Percentiles rank a stretch among this genome's conserved stretches.
Evolutionary conservation across 192 early-diverging fungal species (phyloP).

Genomic region (Funneliformis mosseae): DNA sequence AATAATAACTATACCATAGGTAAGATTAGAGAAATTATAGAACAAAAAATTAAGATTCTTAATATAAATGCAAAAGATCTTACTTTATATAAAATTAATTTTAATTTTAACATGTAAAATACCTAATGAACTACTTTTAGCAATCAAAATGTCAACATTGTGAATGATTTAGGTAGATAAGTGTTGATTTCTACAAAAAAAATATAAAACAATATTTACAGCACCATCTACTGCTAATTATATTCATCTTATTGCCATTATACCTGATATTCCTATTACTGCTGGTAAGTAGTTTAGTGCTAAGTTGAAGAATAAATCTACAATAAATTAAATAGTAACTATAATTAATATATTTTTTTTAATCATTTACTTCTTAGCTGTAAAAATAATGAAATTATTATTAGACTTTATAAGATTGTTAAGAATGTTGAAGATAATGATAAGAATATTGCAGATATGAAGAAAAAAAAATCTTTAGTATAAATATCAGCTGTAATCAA

Average conservation of each 20-base stretch:
- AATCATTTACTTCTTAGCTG: not conserved
- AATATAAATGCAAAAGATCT: too few relatives aligned
- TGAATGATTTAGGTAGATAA: not conserved
- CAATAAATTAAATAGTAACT: not conserved
- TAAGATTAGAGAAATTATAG: too few relatives aligned
- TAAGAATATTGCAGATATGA: too few relatives aligned
- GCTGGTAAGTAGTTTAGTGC: not conserved
- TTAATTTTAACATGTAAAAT: not conserved
- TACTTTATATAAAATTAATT: not conserved
- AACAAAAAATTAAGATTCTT: too few relatives aligned
- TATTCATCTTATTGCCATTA: not conserved
- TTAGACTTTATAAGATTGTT: not conserved
- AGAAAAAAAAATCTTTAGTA: not conserved
- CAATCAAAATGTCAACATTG: not conserved
- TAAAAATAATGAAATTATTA: not conserved
- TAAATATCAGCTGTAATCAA: not conserved
- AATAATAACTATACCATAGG: too few relatives aligned
- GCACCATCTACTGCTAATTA: too few relatives aligned
- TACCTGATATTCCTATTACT: not conserved
- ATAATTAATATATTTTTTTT: not conserved
- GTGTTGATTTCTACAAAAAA: too few relatives aligned
- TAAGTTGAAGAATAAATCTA: not conserved
- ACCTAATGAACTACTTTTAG: not conserved
- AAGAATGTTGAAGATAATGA: constrained; percentile 20
- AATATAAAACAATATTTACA: too few relatives aligned